These are phyloP conservation scores for Jaltomata sinuosa DNA, from an alignment of 257 asterid species.

Conservation along the genomic window DNA sequence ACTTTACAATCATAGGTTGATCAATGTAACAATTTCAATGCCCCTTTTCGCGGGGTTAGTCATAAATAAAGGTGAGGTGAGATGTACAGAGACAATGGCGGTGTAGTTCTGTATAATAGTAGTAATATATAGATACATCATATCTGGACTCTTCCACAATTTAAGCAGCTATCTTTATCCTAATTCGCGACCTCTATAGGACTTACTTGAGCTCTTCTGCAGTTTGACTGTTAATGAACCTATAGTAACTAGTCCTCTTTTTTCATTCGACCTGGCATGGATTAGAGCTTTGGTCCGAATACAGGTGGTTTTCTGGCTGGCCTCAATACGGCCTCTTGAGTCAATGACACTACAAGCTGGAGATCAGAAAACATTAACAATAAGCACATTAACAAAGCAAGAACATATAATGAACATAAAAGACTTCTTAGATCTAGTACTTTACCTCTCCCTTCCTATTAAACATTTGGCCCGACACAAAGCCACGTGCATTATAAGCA, in stretches of 20 bases:
- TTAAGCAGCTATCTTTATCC: not conserved
- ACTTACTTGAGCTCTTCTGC: not conserved
- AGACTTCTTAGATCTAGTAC: not conserved
- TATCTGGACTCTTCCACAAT: not conserved
- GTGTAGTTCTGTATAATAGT: not conserved
- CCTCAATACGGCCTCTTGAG: conserved; percentile 90
- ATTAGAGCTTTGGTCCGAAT: conserved; percentile 43
- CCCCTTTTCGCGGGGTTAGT: not conserved
- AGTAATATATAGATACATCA: not conserved
- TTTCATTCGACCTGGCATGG: not conserved
- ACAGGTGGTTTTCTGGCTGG: conserved; percentile 17
- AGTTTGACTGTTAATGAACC: not conserved
- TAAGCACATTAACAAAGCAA: not conserved
- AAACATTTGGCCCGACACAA: conserved; percentile 76
- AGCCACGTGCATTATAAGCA: conserved; percentile 75
- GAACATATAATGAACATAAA: not conserved
- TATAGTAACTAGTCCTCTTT: not conserved
- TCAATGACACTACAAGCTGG: conserved; percentile 68
- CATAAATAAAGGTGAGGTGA: not conserved
- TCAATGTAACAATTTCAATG: not conserved
- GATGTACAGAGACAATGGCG: not conserved
- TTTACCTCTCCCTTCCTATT: conserved; percentile 77
- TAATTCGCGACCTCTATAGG: not conserved
- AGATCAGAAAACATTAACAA: not conserved
- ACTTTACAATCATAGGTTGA: not conserved